Base-by-base conservation (phyloP, 2,329 filamentous ascomycete genomes). In the Aureobasidium sp. region DNA sequence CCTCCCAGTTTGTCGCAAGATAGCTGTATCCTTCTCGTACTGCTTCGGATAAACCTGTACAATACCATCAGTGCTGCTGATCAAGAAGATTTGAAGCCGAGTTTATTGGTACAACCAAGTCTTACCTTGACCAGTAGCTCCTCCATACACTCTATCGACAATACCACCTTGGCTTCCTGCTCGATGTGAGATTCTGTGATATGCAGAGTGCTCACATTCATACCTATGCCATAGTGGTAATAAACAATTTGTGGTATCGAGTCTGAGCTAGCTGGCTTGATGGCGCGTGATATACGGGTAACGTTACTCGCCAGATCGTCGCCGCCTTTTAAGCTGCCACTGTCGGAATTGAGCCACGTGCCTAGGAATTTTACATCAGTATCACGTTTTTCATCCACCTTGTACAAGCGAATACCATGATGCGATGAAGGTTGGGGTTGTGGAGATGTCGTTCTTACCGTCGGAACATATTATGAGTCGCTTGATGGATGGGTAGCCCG, bases 1-100 rank as follows among this genome's bases (percentile, higher is more conserved):
- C 74, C n/a, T 75, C 71, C 66, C 79, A 83, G 68, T 83, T 83
- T 61, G 79, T 78, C n/a, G 77, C 75, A 1, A 83, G 70, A 67
- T 82, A 83, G 7, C 74, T 74, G 59, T 83, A 81, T 0, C 73
- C 77, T 68, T 80, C 76, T 14, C 78, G 72, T 3, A 82, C 76
- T 51, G 78, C 78, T 37, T 81, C 78, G 4, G 71, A 70, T 11
- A 81, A 70, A 5, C 79, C 78, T 67, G 45, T 42, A n/a, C 2
- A 17, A 3, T 7, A 20, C 6, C 6, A 41, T 60, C 25, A 60
- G 25, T 17, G 31, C 31, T 37, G 11, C 22, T 42, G 2, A 5
- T 15, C 5, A 5, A 17, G n/a, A 25, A 17, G 7, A 8, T 3
- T 14, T 7, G 29, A 36, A 15, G 6, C 9, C 2, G 2, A 36